These are phyloP conservation scores for Populus hybrid DNA, from an alignment of 441 rosid species.

Conservation along the genomic window DNA sequence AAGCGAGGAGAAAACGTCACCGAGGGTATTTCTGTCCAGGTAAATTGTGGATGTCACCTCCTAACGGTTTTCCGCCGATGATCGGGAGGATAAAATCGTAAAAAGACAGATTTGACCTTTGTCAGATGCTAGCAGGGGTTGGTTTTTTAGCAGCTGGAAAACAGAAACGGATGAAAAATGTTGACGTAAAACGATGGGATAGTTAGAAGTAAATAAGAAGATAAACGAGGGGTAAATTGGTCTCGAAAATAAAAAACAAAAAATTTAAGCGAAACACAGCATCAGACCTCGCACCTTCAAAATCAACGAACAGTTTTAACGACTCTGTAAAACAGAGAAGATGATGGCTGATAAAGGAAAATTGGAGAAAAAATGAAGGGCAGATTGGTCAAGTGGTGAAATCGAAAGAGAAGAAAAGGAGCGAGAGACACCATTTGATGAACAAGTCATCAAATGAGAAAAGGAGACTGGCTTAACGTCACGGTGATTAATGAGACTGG, in stretches of 20 bases:
- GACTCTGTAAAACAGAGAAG: background rate
- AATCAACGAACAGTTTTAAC: background rate
- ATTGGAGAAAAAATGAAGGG: background rate
- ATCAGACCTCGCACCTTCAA: background rate
- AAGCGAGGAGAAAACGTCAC: conserved; percentile 41
- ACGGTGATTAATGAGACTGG: background rate
- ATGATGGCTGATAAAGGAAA: background rate
- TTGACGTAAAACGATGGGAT: background rate
- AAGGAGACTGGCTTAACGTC: background rate
- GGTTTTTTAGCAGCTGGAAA: background rate
- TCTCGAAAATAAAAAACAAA: background rate
- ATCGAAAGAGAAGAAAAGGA: background rate
- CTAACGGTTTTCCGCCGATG: conserved; percentile 6
- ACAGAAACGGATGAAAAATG: background rate
- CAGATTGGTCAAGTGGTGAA: background rate
- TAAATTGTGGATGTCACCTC: background rate
- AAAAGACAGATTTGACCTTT: conserved; percentile 15
- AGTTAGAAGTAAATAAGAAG: background rate
- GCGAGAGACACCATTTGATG: background rate
- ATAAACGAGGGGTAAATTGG: background rate
- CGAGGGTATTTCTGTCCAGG: conserved; percentile 1
- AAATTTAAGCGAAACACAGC: background rate
- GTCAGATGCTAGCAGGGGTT: conserved; percentile 3
- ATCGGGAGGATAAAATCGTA: conserved; percentile 8
- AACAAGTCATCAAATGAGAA: background rate